Conservation (phyloP, 352 stramenopile genomes). For the Saprolegnia parasitica region DNA sequence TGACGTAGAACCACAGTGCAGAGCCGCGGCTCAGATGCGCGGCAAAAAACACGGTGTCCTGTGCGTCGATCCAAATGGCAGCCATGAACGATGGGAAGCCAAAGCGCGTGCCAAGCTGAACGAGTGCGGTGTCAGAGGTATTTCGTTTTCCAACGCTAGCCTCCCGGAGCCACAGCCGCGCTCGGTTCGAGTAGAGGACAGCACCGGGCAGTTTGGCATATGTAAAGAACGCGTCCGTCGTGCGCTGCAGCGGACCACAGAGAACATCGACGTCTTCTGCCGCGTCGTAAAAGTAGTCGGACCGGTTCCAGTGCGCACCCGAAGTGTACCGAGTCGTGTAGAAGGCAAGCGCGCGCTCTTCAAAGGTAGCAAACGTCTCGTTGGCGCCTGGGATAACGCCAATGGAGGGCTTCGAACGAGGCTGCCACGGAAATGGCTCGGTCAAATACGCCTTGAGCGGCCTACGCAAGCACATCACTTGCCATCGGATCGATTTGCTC, state of each 20-base stretch:
- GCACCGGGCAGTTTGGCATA: background rate
- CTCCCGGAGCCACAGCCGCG: background rate
- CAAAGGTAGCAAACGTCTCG: background rate
- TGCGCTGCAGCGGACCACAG: background rate
- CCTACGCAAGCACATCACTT: background rate
- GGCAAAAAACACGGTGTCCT: background rate
- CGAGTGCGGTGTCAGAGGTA: background rate
- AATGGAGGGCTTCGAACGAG: background rate
- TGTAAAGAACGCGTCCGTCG: background rate
- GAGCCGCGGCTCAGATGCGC: background rate
- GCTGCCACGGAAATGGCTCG: conserved; percentile 1
- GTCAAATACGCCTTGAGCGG: conserved; percentile 3
- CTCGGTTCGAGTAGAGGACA: background rate
- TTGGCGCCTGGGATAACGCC: background rate
- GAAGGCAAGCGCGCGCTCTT: background rate
- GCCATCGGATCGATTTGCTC: background rate
- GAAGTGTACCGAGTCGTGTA: background rate
- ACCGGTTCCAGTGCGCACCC: background rate
- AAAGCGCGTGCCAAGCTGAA: conserved; percentile 2
- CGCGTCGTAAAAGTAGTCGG: background rate
- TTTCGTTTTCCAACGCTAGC: background rate
- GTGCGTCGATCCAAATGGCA: background rate
- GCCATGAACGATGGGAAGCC: background rate
- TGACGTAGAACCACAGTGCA: background rate
- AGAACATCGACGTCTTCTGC: conserved; percentile 4